These are phyloP conservation scores for Rhizophlyctis rosea DNA, from an alignment of 192 early-diverging fungal species.

Conservation along the genomic window DNA sequence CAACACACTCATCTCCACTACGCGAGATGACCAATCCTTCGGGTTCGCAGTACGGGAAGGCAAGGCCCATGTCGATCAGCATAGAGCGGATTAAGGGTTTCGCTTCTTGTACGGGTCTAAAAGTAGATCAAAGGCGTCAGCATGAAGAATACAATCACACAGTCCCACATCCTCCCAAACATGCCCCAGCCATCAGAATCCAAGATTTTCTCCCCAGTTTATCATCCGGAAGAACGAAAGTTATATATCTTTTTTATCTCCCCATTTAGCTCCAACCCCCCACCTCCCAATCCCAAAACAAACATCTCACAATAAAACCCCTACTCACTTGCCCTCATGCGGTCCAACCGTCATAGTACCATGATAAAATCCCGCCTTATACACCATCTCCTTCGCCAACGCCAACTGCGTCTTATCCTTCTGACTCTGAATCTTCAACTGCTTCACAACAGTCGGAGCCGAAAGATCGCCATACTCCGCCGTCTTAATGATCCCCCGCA, in stretches of 20 bases:
- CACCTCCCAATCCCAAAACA: neutral
- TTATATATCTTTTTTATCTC: conserved; percentile 10
- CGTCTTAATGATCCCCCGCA: conserved; percentile 83
- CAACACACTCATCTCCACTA: conserved; percentile 95
- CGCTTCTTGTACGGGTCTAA: conserved; percentile 79
- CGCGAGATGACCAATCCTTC: conserved; percentile 90
- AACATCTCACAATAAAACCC: conserved; percentile 18
- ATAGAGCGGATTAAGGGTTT: conserved; percentile 76
- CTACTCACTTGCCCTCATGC: conserved; percentile 73
- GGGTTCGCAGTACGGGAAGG: conserved; percentile 92
- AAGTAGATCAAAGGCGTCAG: conserved; percentile 5
- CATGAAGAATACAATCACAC: neutral
- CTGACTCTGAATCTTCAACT: conserved; percentile 94
- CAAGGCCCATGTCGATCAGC: conserved; percentile 69
- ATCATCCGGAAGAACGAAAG: conserved; percentile 27
- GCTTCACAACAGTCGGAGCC: conserved; percentile 78
- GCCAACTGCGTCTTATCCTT: conserved; percentile 93
- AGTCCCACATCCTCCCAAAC: neutral
- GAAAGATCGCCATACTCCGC: conserved; percentile 81
- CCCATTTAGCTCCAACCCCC: neutral
- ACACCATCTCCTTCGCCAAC: conserved; percentile 88
- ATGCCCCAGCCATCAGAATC: no score
- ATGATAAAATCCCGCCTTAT: conserved; percentile 98
- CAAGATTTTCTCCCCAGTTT: no score
- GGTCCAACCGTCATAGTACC: conserved; percentile 84